Conservation (phyloP, 2,329 filamentous ascomycete species). For the Arthroderma uncinatum region DNA sequence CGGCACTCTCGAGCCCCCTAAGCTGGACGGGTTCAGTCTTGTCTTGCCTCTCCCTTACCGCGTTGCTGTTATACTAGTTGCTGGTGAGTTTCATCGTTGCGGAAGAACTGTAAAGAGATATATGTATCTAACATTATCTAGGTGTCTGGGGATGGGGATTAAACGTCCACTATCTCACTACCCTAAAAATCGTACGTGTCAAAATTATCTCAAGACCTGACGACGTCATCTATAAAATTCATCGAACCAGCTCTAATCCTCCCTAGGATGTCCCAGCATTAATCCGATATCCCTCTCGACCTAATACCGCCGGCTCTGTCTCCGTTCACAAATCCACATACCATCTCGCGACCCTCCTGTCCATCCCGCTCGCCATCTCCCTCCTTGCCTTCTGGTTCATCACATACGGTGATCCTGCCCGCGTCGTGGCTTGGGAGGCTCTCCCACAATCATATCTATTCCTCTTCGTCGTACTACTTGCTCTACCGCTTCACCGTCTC, state of each 20-base stretch:
- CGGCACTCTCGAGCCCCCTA: constrained; percentile 27
- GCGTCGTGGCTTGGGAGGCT: constrained; percentile 69
- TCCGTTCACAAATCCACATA: constrained; percentile 76
- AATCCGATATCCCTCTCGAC: constrained; percentile 71
- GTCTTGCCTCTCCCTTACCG: constrained; percentile 82
- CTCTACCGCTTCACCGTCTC: constrained; percentile 58
- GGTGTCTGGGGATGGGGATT: constrained; percentile 91
- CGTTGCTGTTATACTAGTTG: constrained; percentile 70
- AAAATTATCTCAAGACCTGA: too few relatives aligned
- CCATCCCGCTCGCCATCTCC: constrained; percentile 57
- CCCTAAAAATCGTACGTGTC: constrained; percentile 57
- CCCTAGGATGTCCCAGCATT: constrained; percentile 65
- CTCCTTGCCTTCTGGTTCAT: constrained; percentile 74
- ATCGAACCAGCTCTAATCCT: constrained; percentile 14
- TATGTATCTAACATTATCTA: constrained; percentile 26
- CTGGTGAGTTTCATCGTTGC: constrained; percentile 48
- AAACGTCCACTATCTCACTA: constrained; percentile 77
- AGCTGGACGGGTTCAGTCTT: constrained; percentile 66
- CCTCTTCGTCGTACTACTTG: constrained; percentile 58
- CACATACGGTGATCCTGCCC: constrained; percentile 57
- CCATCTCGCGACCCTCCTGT: constrained; percentile 68
- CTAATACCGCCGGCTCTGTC: constrained; percentile 52
- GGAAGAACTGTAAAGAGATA: constrained; percentile 2
- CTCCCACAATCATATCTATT: constrained; percentile 76
- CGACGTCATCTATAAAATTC: neutral